Evolutionary conservation across 1,284 basidiomycete species (phyloP), one percentile per base, ranked within the genome.

Genomic region (Rhizopogon parksii): DNA sequence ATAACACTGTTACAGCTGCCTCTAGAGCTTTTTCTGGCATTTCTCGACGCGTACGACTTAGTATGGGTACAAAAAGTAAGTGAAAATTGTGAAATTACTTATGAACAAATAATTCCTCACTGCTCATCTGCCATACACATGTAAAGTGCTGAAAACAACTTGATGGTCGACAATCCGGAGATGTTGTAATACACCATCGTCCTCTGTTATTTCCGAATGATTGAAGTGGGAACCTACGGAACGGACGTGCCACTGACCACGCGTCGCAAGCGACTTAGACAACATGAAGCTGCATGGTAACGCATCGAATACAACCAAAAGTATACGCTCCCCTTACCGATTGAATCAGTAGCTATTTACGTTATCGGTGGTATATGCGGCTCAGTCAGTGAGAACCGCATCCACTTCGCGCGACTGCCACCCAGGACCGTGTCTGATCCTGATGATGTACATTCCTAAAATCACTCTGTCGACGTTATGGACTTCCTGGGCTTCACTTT

Each of bases 401-500:
- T 21, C 40, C 72, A 71, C 5, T 78, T 74, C 57, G 62, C 72
- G 30, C 69, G 76, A 57, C 69, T 77, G 46, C 30, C 72, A 25
- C 15, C n/a, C 7, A 6, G 25, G 25, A 27, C 25, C 7, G 4
- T 21, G 19, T 19, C 19, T 19, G 19, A 19, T 19, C 19, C 19
- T 19, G 19, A 19, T 19, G n/a, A n/a, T n/a, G n/a, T 19, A 19
- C 19, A 19, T 19, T 19, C 37, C 6, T 76, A 74, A 75, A 72
- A 70, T 0, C 71, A 76, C 55, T 49, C 58, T 21, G 70, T 71
- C 62, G 58, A 57, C 25, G 69, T 70, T 37, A 51, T 73, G 27
- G 65, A 63, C 32, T 70, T 78, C 40, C 67, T 77, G 25, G 76
- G 79, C 57, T 78, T 78, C 48, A 77, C 76, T 0, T 77, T 79